These are phyloP conservation scores for Pseudoscleropodium purum DNA, from an alignment of 225 moss, liverwort and hornwort genomes.

Conservation along the genomic window DNA sequence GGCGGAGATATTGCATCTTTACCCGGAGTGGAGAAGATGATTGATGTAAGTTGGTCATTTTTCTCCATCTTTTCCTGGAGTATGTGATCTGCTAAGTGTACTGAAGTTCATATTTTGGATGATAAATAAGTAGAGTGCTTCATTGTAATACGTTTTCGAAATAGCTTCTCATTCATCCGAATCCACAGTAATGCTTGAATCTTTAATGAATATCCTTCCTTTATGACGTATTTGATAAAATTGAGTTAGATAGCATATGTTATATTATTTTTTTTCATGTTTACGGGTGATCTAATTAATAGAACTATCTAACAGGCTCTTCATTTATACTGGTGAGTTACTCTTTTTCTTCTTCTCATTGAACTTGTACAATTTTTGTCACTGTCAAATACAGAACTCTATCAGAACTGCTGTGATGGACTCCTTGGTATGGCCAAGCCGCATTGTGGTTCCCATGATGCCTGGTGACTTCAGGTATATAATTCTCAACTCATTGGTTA, in stretches of 20 bases:
- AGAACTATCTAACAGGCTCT: neutral
- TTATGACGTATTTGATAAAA: neutral
- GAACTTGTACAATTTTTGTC: neutral
- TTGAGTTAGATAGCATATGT: neutral
- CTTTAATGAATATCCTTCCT: neutral
- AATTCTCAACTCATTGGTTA: neutral
- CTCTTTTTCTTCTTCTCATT: neutral
- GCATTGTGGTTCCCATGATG: constrained; percentile 73
- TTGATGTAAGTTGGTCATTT: constrained; percentile 49
- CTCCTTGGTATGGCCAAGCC: constrained; percentile 83
- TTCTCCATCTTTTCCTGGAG: neutral
- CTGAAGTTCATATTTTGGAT: neutral
- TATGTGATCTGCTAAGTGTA: neutral
- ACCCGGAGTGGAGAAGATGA: constrained; percentile 79
- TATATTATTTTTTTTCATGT: neutral
- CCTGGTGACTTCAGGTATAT: constrained; percentile 78
- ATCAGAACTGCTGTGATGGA: constrained; percentile 76
- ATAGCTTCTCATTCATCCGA: neutral
- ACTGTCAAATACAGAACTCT: constrained; percentile 28
- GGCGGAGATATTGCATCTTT: constrained; percentile 57
- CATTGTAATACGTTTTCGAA: neutral
- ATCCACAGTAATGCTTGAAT: neutral
- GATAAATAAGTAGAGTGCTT: neutral
- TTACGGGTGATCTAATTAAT: neutral
- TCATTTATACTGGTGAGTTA: neutral